A percentile compares a stretch with the other conserved stretches of the same genome.
Conservation (phyloP, 2,329 filamentous ascomycete genomes). For the Fusarium luffae region DNA sequence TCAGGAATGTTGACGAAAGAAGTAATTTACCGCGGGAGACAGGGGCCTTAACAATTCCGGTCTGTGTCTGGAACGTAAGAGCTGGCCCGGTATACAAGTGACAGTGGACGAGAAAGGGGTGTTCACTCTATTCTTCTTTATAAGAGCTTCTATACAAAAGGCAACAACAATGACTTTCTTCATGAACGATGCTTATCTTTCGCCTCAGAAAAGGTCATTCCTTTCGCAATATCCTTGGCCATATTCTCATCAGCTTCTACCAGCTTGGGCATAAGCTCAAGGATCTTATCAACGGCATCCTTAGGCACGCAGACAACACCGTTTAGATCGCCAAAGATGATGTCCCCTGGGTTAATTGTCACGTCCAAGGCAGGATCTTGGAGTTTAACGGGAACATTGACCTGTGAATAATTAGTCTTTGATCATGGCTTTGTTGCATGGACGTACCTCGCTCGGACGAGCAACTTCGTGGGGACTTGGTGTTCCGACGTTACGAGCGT, state of each 20-base stretch:
- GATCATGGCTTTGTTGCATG: fast-evolving
- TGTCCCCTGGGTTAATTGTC: neutral
- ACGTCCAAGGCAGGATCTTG: slow-evolving; percentile 9
- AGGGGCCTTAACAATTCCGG: neutral
- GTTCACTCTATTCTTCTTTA: fast-evolving
- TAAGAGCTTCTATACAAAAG: neutral
- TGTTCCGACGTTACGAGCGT: slow-evolving; percentile 14
- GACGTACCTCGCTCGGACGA: slow-evolving; percentile 5
- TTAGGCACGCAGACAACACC: slow-evolving; percentile 25
- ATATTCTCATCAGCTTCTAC: slow-evolving; percentile 31
- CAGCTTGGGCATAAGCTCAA: slow-evolving; percentile 13
- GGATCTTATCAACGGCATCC: neutral
- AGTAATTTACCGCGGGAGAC: neutral
- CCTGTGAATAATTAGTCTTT: neutral
- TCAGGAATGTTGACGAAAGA: neutral
- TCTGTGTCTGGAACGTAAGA: neutral
- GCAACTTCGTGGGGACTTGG: slow-evolving; percentile 12
- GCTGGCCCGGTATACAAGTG: too few species aligned
- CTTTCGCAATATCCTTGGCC: neutral
- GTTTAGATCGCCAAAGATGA: slow-evolving; percentile 15
- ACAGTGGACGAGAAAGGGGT: too few species aligned
- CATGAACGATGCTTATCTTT: neutral
- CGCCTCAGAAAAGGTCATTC: neutral
- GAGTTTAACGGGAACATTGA: slow-evolving; percentile 17
- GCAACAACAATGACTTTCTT: neutral